A percentile compares a stretch with the other conserved stretches of the same genome.
These are phyloP conservation scores for Thermochaetoides dissita DNA, from an alignment of 2,329 filamentous ascomycete species.

Conservation along the genomic window DNA sequence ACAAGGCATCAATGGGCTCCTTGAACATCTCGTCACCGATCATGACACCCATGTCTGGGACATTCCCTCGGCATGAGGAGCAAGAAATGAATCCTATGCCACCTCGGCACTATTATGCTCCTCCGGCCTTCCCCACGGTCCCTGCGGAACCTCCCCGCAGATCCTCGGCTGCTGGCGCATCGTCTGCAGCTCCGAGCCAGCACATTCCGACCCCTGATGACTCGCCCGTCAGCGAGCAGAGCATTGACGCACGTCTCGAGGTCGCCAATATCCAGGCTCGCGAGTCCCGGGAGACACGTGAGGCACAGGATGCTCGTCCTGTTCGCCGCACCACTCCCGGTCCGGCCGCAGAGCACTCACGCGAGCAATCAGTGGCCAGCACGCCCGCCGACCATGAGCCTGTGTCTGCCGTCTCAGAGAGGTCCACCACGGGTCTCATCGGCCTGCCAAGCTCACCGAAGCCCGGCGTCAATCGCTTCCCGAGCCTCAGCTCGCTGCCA, in stretches of 20 bases:
- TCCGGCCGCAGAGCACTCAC: slow-evolving; percentile 5
- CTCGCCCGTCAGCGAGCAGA: slow-evolving; percentile 33
- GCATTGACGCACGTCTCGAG: slow-evolving; percentile 44
- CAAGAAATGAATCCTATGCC: slow-evolving; percentile 45
- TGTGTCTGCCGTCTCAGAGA: slow-evolving; percentile 37
- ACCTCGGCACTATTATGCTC: slow-evolving; percentile 45
- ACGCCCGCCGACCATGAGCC: slow-evolving; percentile 29
- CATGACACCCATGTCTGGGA: slow-evolving; percentile 47
- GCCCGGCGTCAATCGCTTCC: slow-evolving; percentile 25
- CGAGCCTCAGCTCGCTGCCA: slow-evolving; percentile 32
- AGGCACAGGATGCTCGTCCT: too few species aligned
- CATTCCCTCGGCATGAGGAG: slow-evolving; percentile 39
- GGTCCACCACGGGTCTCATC: slow-evolving; percentile 36
- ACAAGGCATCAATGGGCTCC: slow-evolving; percentile 28
- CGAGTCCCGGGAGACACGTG: too few species aligned
- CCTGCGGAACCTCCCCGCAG: slow-evolving; percentile 22
- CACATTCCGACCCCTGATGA: slow-evolving; percentile 31
- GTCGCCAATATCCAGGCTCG: slow-evolving; percentile 15
- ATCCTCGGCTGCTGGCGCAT: too few species aligned
- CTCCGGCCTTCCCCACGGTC: slow-evolving; percentile 40
- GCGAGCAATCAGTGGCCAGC: slow-evolving; percentile 18
- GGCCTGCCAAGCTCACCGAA: slow-evolving; percentile 40
- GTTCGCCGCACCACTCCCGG: too few species aligned
- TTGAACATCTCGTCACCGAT: slow-evolving; percentile 52
- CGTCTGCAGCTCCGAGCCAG: slow-evolving; percentile 8